These are phyloP conservation scores for Linnemannia exigua DNA, from an alignment of 192 early-diverging fungal species.

Conservation along the genomic window DNA sequence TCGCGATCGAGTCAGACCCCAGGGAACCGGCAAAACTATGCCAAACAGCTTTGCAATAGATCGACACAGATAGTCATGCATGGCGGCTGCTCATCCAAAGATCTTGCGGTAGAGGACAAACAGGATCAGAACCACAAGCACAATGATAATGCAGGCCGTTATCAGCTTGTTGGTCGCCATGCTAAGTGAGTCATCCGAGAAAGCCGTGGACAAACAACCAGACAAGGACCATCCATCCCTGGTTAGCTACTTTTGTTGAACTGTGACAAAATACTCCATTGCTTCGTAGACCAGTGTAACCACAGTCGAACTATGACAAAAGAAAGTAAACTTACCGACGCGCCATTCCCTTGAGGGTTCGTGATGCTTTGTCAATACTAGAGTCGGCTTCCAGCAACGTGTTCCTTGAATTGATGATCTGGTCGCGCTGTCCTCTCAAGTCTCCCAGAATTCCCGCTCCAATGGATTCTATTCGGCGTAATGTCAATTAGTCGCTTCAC, in stretches of 20 bases:
- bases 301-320: no score
- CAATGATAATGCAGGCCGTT: slow-evolving; percentile 85
- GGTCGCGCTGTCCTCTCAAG: slow-evolving; percentile 90
- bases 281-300: no score
- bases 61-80: no score
- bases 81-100: slow-evolving; percentile 49
- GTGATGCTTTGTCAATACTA: slow-evolving; percentile 75
- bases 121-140: slow-evolving; percentile 87
- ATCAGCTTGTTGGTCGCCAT: slow-evolving; percentile 93
- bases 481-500: background rate
- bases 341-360: slow-evolving; percentile 80
- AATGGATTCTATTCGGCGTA: slow-evolving; percentile 70
- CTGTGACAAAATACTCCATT: no score
- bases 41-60: background rate
- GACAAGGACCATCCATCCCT: background rate
- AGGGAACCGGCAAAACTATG: background rate
- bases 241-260: background rate
- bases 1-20: background rate
- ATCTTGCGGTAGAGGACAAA: slow-evolving; percentile 89
- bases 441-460: slow-evolving; percentile 88
- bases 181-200: slow-evolving; percentile 55
- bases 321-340: slow-evolving; percentile 67
- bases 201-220: background rate
- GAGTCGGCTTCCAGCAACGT: slow-evolving; percentile 84
- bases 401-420: slow-evolving; percentile 88